These are phyloP conservation scores for Paecilomyces variotii DNA, from an alignment of 2,329 filamentous ascomycete genomes.

Conservation along the genomic window DNA sequence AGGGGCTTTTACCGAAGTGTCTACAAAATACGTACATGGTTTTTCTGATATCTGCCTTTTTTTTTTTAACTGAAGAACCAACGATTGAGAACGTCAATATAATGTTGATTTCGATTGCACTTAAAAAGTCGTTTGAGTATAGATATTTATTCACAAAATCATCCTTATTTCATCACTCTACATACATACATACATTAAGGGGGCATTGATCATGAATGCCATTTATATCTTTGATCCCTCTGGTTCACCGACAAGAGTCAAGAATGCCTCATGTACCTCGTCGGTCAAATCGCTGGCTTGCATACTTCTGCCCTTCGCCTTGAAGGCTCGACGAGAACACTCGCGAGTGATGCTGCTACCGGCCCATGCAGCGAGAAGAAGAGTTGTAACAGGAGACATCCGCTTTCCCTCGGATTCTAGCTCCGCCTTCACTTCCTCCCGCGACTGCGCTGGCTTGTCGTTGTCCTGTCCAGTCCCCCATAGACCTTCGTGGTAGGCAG, in stretches of 20 bases:
- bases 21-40: too few species aligned
- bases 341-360: conserved; percentile 84
- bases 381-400: conserved; percentile 50
- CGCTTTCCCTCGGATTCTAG: conserved; percentile 43
- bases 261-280: conserved; percentile 75
- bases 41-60: too few species aligned
- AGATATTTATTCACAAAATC: too few species aligned
- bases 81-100: too few species aligned
- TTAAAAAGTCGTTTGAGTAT: too few species aligned
- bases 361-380: conserved; percentile 75
- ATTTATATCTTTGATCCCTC: conserved; percentile 34
- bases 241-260: conserved; percentile 68
- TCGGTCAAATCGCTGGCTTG: conserved; percentile 92
- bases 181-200: neutral
- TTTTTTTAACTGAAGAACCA: too few species aligned
- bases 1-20: too few species aligned
- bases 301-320: conserved; percentile 74
- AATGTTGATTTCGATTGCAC: too few species aligned
- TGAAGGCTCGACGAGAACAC: conserved; percentile 79
- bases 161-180: neutral
- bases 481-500: conserved; percentile 73
- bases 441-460: conserved; percentile 23
- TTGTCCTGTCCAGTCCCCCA: conserved; percentile 52
- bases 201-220: neutral
- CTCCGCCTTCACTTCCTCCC: conserved; percentile 33